Evolutionary conservation across 495 filamentous ascomycete genomes (phyloP).

Genomic region (Hyaloscypha finlandica): DNA sequence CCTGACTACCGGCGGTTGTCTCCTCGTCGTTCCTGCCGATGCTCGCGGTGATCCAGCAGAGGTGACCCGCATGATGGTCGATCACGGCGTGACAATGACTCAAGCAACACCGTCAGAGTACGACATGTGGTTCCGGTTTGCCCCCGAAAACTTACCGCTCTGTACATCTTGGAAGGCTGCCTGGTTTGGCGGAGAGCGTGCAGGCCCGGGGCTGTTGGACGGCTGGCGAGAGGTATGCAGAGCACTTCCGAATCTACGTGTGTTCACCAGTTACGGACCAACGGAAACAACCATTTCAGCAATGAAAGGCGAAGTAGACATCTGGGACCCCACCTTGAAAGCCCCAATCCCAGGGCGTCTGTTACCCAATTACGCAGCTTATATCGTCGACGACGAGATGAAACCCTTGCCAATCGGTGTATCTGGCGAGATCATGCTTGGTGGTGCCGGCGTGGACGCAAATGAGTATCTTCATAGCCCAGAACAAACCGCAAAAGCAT

Average conservation of each 20-base stretch:
- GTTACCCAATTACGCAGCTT: conserved; percentile 42
- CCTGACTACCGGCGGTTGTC: no score
- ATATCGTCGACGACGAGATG: conserved; percentile 44
- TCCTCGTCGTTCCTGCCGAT: no score
- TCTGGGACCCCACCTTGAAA: neutral
- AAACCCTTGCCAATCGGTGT: conserved; percentile 41
- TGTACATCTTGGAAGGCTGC: no score
- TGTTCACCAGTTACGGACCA: conserved; percentile 28
- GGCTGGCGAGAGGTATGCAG: no score
- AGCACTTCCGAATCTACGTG: neutral
- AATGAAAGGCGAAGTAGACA: conserved; percentile 4
- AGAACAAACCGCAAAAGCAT: conserved; percentile 36
- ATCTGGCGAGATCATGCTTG: conserved; percentile 45
- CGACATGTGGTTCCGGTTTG: no score
- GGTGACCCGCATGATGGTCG: no score
- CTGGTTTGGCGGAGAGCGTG: no score
- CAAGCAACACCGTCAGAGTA: no score
- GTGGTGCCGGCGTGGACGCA: conserved; percentile 40
- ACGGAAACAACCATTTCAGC: conserved; percentile 28
- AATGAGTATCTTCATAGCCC: conserved; percentile 42
- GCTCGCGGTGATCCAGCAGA: no score
- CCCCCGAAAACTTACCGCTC: no score
- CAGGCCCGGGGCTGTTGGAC: no score
- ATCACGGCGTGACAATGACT: no score
- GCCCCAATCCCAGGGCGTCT: conserved; percentile 18